Evolutionary conservation across 768 basidiomycete genomes (phyloP).

Genomic region (Tricholoma matsutake): DNA sequence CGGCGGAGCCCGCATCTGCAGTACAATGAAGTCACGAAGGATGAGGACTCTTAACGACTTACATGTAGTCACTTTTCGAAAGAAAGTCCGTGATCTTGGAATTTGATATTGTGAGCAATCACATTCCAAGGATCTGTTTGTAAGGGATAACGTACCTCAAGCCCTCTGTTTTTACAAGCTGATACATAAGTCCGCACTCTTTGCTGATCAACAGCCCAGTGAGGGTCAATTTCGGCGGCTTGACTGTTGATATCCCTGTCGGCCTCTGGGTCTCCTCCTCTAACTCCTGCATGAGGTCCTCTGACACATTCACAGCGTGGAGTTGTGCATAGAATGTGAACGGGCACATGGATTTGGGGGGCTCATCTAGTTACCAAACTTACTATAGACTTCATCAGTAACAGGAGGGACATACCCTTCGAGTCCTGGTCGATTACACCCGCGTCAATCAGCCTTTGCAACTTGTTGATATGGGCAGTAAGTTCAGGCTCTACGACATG

Average conservation of each 20-base stretch:
- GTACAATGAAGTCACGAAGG: neutral
- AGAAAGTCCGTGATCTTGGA: constrained; percentile 57
- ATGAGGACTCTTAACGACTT: constrained; percentile 14
- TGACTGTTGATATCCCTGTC: constrained; percentile 63
- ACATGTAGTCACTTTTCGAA: constrained; percentile 73
- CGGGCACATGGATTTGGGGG: constrained; percentile 51
- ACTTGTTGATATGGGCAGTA: constrained; percentile 49
- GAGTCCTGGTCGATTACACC: constrained; percentile 59
- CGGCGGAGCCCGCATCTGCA: constrained; percentile 71
- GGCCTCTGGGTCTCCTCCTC: constrained; percentile 75
- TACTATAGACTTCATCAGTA: neutral
- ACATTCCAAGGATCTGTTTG: neutral
- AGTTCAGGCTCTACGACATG: constrained; percentile 59
- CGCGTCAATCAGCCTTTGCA: constrained; percentile 63
- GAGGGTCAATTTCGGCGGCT: constrained; percentile 53
- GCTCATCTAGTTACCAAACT: constrained; percentile 36
- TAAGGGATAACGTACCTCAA: constrained; percentile 46
- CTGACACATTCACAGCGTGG: constrained; percentile 49
- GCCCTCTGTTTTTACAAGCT: constrained; percentile 63
- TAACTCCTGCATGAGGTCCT: constrained; percentile 58
- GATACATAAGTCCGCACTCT: constrained; percentile 76
- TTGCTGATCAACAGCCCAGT: constrained; percentile 71
- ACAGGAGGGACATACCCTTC: constrained; percentile 5
- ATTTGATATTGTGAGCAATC: neutral
- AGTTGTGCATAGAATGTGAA: constrained; percentile 69